A percentile compares a stretch with the other conserved stretches of the same genome.
Evolutionary conservation across 176 grass and related monocot species (phyloP).

Genomic region (Cenchrus americanus): DNA sequence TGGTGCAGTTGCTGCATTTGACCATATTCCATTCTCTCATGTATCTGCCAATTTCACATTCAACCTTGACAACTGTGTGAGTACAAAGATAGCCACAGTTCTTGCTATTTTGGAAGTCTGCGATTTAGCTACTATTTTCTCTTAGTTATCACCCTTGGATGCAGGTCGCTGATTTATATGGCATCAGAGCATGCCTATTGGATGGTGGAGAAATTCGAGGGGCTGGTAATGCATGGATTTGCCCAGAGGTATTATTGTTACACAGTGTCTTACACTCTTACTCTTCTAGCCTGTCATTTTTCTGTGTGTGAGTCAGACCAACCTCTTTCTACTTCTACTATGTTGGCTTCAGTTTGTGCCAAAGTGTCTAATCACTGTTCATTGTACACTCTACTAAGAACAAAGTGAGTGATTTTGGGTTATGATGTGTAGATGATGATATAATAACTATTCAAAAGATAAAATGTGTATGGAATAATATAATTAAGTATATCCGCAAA

Average conservation of each 20-base stretch:
- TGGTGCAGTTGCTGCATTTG: conserved; percentile 96
- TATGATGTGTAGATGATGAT: not conserved
- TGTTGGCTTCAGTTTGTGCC: conserved; percentile 19
- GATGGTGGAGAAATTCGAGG: conserved; percentile 98
- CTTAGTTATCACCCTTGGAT: conserved; percentile 25
- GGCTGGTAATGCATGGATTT: conserved; percentile 97
- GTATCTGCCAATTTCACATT: conserved; percentile 97
- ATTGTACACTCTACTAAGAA: conserved; percentile 15
- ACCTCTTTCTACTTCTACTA: conserved; percentile 33
- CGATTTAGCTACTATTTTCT: not conserved
- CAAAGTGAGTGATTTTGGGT: conserved; percentile 27
- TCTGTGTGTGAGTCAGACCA: conserved; percentile 20
- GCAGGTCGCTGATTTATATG: conserved; percentile 98
- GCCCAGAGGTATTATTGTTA: conserved; percentile 78
- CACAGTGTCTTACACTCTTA: not conserved
- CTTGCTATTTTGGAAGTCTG: conserved; percentile 36
- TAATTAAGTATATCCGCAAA: conserved; percentile 12
- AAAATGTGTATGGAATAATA: conserved; percentile 9
- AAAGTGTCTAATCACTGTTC: conserved; percentile 9
- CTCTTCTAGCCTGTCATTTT: conserved; percentile 6
- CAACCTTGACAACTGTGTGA: conserved; percentile 97
- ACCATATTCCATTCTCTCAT: conserved; percentile 92
- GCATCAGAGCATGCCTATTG: conserved; percentile 95
- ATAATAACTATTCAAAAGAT: conserved; percentile 23
- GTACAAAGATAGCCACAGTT: conserved; percentile 35